Evolutionary conservation across 2,329 filamentous ascomycete species (phyloP).

Genomic region (Cercospora sojina): DNA sequence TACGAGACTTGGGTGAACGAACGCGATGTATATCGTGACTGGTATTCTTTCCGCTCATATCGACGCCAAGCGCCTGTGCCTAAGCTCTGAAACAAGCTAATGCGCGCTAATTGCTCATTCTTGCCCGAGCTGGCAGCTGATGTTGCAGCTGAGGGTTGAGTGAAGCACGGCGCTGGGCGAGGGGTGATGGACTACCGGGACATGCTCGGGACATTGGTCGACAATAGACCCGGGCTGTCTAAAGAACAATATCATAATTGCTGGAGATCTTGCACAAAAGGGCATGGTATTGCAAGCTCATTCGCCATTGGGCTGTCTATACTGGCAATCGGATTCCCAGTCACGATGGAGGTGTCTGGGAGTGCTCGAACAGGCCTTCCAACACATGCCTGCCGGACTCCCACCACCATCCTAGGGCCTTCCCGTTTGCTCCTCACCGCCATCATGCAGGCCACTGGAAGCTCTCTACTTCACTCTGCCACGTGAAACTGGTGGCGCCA

Average conservation of each 20-base stretch:
- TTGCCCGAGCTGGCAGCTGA: not conserved
- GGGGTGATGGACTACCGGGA: not conserved
- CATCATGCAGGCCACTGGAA: not conserved
- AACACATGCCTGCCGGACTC: not conserved
- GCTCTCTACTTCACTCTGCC: not conserved
- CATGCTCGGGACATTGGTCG: not conserved
- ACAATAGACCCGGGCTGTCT: not conserved
- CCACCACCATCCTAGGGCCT: not conserved
- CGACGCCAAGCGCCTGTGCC: slow-evolving; percentile 19
- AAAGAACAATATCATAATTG: not conserved
- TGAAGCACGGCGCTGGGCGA: slow-evolving; percentile 4
- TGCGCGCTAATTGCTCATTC: slow-evolving; percentile 10
- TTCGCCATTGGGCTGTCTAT: not conserved
- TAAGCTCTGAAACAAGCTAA: slow-evolving; percentile 27
- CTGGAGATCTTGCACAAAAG: not conserved
- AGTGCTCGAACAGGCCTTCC: not conserved
- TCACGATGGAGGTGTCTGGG: not conserved
- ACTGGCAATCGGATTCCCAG: not conserved
- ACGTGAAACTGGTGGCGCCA: not conserved
- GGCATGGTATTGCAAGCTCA: not conserved
- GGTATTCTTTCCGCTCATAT: slow-evolving; percentile 34
- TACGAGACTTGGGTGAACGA: slow-evolving; percentile 40
- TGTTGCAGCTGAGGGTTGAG: not conserved
- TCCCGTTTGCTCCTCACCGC: not conserved
- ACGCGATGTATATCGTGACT: slow-evolving; percentile 40